These are phyloP conservation scores for Ceratocystis alfenasii DNA, from an alignment of 2,329 filamentous ascomycete species.

Conservation along the genomic window DNA sequence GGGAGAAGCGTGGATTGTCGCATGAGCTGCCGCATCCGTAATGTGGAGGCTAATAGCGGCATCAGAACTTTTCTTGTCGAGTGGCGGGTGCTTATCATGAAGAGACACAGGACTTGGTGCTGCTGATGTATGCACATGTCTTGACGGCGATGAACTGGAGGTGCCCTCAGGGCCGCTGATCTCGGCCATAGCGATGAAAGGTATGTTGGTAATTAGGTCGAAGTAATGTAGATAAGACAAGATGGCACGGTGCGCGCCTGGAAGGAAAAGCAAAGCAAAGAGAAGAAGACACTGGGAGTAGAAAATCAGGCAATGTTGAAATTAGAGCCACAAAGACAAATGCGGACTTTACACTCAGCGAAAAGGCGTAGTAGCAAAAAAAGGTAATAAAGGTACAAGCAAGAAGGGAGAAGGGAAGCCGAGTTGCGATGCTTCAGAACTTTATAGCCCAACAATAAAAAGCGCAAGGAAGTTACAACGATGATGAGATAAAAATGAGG, in stretches of 20 bases:
- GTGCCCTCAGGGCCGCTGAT: neutral
- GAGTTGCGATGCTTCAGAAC: neutral
- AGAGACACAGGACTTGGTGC: neutral
- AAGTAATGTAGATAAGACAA: neutral
- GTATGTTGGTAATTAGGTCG: neutral
- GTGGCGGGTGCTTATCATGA: neutral
- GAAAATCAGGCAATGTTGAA: neutral
- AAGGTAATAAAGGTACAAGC: neutral
- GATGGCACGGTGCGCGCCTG: neutral
- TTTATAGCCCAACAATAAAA: neutral
- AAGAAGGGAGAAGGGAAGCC: neutral
- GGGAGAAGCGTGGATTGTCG: slow-evolving; percentile 4
- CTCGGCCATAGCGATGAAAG: slow-evolving; percentile 4
- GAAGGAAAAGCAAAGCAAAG: neutral
- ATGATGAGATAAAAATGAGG: neutral
- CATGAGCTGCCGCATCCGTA: neutral
- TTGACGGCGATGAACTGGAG: neutral
- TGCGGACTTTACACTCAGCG: neutral
- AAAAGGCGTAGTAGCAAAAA: neutral
- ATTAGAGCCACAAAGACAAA: neutral
- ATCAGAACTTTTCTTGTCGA: neutral
- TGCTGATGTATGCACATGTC: neutral
- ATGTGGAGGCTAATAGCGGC: neutral
- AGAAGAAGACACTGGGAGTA: neutral
- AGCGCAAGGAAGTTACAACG: neutral